phyloP scores from a whole-genome alignment of 495 filamentous ascomycete species.

The Xylaria venustula region DNA sequence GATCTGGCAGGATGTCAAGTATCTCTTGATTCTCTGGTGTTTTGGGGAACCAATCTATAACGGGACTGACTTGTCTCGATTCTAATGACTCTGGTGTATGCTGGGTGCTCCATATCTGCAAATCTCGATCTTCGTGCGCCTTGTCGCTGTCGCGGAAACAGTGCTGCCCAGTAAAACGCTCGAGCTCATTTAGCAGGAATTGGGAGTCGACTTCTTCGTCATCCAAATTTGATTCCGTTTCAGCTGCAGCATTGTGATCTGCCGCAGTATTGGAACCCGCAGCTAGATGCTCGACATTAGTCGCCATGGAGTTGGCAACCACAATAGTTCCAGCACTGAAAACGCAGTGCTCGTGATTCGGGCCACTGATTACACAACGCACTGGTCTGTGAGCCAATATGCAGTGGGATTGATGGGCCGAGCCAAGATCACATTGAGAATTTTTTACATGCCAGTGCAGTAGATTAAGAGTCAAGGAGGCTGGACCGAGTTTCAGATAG shows the following conservation, averaged over 20 bases:
- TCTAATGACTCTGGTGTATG: not conserved
- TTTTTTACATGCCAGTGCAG: conserved; percentile 19
- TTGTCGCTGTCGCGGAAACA: not conserved
- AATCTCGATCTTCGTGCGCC: not conserved
- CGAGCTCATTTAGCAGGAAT: not conserved
- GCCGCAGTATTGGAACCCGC: not conserved
- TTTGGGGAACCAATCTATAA: not conserved
- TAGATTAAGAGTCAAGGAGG: conserved; percentile 15
- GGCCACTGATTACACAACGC: conserved; percentile 15
- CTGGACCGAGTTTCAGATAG: conserved; percentile 15
- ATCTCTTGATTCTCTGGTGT: not conserved
- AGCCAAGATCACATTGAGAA: conserved; percentile 20
- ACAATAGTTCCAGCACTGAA: too few species aligned
- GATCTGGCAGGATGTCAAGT: not conserved
- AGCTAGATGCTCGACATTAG: not conserved
- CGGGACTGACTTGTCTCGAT: not conserved
- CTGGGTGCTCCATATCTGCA: not conserved
- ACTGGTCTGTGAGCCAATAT: conserved; percentile 17
- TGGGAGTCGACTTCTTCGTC: not conserved
- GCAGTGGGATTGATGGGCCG: conserved; percentile 20
- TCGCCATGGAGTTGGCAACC: not conserved
- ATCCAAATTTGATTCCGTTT: not conserved
- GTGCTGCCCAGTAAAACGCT: not conserved
- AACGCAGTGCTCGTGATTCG: conserved; percentile 16
- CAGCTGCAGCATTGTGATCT: not conserved